phyloP scores from a whole-genome alignment of 2,329 filamentous ascomycete species.

The Claviceps digitariae region DNA sequence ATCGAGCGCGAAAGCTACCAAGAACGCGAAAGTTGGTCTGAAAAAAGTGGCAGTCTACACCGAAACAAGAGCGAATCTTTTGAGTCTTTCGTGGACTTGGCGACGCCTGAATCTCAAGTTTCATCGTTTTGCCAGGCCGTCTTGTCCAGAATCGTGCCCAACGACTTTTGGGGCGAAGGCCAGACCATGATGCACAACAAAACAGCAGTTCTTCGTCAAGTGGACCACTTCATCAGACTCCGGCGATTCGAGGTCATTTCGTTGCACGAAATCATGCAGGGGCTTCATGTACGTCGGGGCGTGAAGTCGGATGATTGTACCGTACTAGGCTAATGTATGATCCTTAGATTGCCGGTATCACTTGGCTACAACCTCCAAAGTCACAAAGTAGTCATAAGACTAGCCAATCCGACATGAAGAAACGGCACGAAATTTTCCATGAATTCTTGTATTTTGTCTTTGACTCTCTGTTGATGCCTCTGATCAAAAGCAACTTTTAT shows the following conservation, averaged over 20 bases:
- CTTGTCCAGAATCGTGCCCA: slow-evolving; percentile 58
- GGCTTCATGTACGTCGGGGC: slow-evolving; percentile 49
- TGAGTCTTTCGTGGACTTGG: slow-evolving; percentile 47
- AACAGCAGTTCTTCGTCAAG: slow-evolving; percentile 43
- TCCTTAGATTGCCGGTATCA: slow-evolving; percentile 47
- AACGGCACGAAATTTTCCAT: slow-evolving; percentile 63
- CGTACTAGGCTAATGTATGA: background rate
- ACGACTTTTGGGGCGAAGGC: slow-evolving; percentile 57
- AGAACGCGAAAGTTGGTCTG: background rate
- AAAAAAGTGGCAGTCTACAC: background rate
- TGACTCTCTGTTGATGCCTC: slow-evolving; percentile 78
- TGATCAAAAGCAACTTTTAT: slow-evolving; percentile 81
- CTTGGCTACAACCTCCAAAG: slow-evolving; percentile 55
- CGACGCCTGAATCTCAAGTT: slow-evolving; percentile 54
- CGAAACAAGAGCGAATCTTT: slow-evolving; percentile 1
- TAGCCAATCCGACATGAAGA: slow-evolving; percentile 57
- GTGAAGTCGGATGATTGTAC: background rate
- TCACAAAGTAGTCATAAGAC: slow-evolving; percentile 36
- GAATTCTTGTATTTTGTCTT: slow-evolving; percentile 90
- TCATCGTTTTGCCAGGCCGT: slow-evolving; percentile 79
- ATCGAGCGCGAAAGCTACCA: background rate
- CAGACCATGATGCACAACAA: slow-evolving; percentile 45
- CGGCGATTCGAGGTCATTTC: slow-evolving; percentile 71
- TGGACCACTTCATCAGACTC: slow-evolving; percentile 67
- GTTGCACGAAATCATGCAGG: slow-evolving; percentile 64